Percentiles rank a stretch among this genome's conserved stretches.
These are phyloP conservation scores for Pascua sp. DNA, from an alignment of 1,284 basidiomycete species.

Conservation along the genomic window DNA sequence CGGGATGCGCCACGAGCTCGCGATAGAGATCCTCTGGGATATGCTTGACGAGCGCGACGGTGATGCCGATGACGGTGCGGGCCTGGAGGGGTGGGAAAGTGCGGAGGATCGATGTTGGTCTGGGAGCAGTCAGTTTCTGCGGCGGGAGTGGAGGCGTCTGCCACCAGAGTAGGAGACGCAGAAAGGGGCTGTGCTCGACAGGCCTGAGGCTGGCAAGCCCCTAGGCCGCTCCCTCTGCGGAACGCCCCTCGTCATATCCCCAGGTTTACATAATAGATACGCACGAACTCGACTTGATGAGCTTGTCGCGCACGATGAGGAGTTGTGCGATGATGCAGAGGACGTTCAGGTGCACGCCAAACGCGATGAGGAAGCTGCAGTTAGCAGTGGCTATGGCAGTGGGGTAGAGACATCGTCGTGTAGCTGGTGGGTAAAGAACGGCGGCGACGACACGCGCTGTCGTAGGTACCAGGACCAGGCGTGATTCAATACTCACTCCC, in stretches of 20 bases:
- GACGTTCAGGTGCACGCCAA: conserved; percentile 92
- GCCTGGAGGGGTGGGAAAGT: conserved; percentile 90
- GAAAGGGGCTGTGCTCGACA: no score
- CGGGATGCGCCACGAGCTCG: conserved; percentile 80
- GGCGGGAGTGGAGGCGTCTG: background rate
- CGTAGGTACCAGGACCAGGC: no score
- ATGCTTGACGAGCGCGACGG: conserved; percentile 87
- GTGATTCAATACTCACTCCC: conserved; percentile 60
- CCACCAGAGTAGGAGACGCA: no score
- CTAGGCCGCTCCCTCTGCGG: no score
- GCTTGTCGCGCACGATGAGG: conserved; percentile 78
- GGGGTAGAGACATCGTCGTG: no score
- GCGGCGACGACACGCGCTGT: no score
- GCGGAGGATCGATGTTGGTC: conserved; percentile 92
- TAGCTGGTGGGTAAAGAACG: no score
- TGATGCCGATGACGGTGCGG: conserved; percentile 80
- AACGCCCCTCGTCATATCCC: no score
- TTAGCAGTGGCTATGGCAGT: background rate
- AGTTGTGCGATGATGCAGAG: conserved; percentile 94
- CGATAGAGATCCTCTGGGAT: conserved; percentile 83
- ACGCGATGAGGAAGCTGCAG: conserved; percentile 76
- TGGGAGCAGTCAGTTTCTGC: conserved; percentile 40
- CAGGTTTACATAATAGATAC: conserved; percentile 33
- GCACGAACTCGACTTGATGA: conserved; percentile 79
- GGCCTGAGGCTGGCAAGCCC: no score